phyloP scores from a whole-genome alignment of 805 yeast species.

The Cyberlindnera nakhonratchasimensis region DNA sequence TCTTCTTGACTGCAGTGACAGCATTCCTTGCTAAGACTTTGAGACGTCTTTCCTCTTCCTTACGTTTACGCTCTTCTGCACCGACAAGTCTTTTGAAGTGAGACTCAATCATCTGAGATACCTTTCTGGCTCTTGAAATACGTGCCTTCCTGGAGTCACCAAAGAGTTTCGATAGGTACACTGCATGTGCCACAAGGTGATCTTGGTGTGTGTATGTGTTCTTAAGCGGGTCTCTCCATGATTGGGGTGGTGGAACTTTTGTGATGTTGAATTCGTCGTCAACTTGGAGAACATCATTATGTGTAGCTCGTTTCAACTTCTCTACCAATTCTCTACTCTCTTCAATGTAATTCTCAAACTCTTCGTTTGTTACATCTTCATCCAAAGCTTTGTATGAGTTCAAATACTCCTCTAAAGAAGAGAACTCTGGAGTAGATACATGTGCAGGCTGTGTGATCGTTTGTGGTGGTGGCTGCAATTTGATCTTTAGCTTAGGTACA shows the following conservation, averaged over 20 bases:
- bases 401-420: conserved; percentile 42
- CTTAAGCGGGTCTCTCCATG: conserved; percentile 46
- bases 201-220: conserved; percentile 58
- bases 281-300: conserved; percentile 40
- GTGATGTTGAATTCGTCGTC: conserved; percentile 39
- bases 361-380: conserved; percentile 58
- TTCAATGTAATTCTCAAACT: conserved; percentile 52
- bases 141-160: conserved; percentile 62
- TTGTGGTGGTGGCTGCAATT: conserved; percentile 40
- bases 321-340: conserved; percentile 47
- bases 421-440: conserved; percentile 43
- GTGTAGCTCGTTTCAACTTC: conserved; percentile 45
- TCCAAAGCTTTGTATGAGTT: conserved; percentile 56
- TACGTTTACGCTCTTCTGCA: conserved; percentile 77
- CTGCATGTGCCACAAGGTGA: conserved; percentile 72
- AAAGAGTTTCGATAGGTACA: conserved; percentile 64
- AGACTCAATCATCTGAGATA: conserved; percentile 78
- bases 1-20: conserved; percentile 77
- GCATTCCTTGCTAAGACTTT: conserved; percentile 74
- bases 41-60: conserved; percentile 70
- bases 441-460: conserved; percentile 60
- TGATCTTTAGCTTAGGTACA: conserved; percentile 27
- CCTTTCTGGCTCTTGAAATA: conserved; percentile 62
- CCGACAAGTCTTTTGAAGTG: conserved; percentile 86
- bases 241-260: conserved; percentile 40